Evolutionary conservation across 1,139 yeast species (phyloP).

Genomic region (Spencermartinsiella ligniputridi): DNA sequence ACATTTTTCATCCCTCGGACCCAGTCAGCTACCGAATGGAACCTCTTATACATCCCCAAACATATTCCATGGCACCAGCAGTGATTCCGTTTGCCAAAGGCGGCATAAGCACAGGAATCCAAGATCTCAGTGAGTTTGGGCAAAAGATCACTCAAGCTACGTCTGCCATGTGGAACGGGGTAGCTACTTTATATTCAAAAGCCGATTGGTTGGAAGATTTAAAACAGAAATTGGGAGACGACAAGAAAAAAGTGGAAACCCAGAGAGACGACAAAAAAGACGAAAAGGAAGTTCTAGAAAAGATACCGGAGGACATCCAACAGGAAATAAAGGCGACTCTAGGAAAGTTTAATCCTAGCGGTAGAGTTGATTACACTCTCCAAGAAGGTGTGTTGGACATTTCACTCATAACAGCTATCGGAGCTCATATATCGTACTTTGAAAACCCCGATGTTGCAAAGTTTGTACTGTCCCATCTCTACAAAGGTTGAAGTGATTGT

Average conservation of each 20-base stretch:
- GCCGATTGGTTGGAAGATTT: background rate
- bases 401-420: slow-evolving; percentile 71
- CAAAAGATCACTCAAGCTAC: slow-evolving; percentile 44
- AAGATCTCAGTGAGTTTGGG: slow-evolving; percentile 36
- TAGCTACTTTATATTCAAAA: slow-evolving; percentile 6
- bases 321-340: slow-evolving; percentile 26
- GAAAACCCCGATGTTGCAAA: slow-evolving; percentile 84
- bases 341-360: slow-evolving; percentile 48
- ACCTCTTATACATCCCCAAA: slow-evolving; percentile 59
- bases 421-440: slow-evolving; percentile 84
- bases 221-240: slow-evolving; percentile 2
- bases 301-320: slow-evolving; percentile 14
- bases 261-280: slow-evolving; percentile 9
- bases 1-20: slow-evolving; percentile 82
- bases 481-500: slow-evolving; percentile 2
- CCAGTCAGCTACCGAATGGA: slow-evolving; percentile 86
- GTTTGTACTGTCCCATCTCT: slow-evolving; percentile 47
- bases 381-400: slow-evolving; percentile 80
- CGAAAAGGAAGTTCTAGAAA: slow-evolving; percentile 5
- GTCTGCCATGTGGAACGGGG: slow-evolving; percentile 39
- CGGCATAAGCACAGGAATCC: slow-evolving; percentile 44
- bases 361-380: slow-evolving; percentile 76
- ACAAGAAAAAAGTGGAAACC: slow-evolving; percentile 2
- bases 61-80: slow-evolving; percentile 57
- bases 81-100: slow-evolving; percentile 52